Percentiles rank a stretch among this genome's conserved stretches.
Evolutionary conservation across 176 grass and related monocot species (phyloP).

Genomic region (Leersia perrieri): DNA sequence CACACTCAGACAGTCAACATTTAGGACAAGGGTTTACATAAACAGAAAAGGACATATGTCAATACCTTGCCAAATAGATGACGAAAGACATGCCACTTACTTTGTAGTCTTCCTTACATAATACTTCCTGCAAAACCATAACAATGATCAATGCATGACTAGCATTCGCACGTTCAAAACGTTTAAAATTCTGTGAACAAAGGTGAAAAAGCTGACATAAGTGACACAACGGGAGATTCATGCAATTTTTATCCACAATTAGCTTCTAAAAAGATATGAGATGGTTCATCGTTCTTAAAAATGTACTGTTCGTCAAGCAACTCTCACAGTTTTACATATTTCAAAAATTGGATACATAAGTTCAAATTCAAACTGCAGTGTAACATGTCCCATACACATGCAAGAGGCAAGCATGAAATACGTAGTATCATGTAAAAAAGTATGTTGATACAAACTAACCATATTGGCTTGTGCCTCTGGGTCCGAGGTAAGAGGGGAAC

Average conservation of each 20-base stretch:
- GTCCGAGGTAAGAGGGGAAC: constrained; percentile 62
- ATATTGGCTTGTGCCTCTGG: constrained; percentile 47
- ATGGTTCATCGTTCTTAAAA: not conserved
- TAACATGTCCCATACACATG: not conserved
- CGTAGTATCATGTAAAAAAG: too few relatives aligned
- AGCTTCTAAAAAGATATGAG: not conserved
- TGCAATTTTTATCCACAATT: not conserved
- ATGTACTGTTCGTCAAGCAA: not conserved
- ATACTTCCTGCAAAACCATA: not conserved
- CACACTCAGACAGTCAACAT: not conserved
- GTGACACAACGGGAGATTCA: not conserved
- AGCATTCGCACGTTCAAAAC: not conserved
- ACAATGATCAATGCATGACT: not conserved
- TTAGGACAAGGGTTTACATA: not conserved
- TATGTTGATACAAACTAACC: constrained; percentile 44
- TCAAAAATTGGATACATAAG: not conserved
- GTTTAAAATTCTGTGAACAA: too few relatives aligned
- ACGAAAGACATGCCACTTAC: not conserved
- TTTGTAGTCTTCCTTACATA: not conserved
- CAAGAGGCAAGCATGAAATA: too few relatives aligned
- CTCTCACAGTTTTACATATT: not conserved
- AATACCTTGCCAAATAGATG: not conserved
- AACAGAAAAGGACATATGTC: not conserved
- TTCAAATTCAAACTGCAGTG: not conserved
- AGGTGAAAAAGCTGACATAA: too few relatives aligned